Evolutionary conservation across 192 early-diverging fungal genomes (phyloP), one percentile per base, ranked within the genome.

Genomic region (Cetraspora pellucida): DNA sequence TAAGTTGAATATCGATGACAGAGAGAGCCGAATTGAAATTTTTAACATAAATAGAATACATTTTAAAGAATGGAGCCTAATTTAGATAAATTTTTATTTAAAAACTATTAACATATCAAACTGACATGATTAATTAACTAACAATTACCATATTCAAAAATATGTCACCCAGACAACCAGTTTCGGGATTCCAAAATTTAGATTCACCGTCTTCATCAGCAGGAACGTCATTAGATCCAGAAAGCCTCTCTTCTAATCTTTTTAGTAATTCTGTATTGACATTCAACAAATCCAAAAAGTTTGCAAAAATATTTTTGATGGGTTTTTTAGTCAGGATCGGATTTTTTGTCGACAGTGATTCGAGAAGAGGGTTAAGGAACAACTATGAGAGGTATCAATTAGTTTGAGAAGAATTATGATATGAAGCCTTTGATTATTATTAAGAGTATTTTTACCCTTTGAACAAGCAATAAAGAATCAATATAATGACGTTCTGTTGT

Each of bases 401-500:
- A 77, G 75, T n/a, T 81, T 77, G 25, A 75, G 78, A 74, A 79
- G 81, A 55, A 81, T 44, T 0, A 74, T 67, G 23, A 55, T 30
- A 10, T 31, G 16, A 5, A 31, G 19, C 13, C 10, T 54, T 55
- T 28, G 16, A 10, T 72, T 52, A 30, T 68, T 43, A 46, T 49
- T 49, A 55, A 11, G 19, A 31, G 16, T 19, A 52, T 49, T 45
- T 44, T 17, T 75, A 75, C 73, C 19, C 87, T 87, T 43, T 93
- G 84, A 2, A 97, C 77, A 66, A 90, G 84, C 52, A 87, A 79
- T 43, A 97, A 81, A 45, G 91, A 90, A 43, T 92, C 86, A 14
- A 97, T 93, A 77, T 97, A 97, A 3, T 93, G 94, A 52, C 89
- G 80, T 80, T 97, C 95, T 1, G 95, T 96, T 66, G 87, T 83